A percentile compares a stretch with the other conserved stretches of the same genome.
Evolutionary conservation across 2,329 filamentous ascomycete species (phyloP).

Genomic region (Leptographium wingfieldii): DNA sequence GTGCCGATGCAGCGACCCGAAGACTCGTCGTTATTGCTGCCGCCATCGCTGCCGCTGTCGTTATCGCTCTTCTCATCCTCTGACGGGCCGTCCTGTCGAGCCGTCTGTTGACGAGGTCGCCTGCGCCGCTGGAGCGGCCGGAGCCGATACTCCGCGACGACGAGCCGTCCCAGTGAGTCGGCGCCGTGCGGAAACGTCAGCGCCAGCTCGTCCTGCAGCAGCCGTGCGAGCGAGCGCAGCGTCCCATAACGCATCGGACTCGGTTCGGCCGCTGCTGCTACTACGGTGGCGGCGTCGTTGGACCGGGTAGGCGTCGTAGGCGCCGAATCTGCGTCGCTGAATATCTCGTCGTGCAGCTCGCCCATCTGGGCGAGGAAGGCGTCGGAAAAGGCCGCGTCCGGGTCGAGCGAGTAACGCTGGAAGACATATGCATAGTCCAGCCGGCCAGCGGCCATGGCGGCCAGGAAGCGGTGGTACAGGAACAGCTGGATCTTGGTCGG

Average conservation of each 20-base stretch:
- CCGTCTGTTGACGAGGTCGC: background rate
- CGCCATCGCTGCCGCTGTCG: background rate
- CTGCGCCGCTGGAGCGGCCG: background rate
- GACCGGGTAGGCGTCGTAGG: constrained; percentile 12
- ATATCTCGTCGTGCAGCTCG: constrained; percentile 52
- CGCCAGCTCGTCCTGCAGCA: constrained; percentile 33
- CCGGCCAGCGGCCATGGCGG: constrained; percentile 56
- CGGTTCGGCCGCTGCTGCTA: background rate
- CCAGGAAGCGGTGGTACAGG: constrained; percentile 78
- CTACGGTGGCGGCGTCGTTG: background rate
- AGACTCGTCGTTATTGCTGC: constrained; percentile 16
- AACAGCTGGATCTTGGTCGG: constrained; percentile 80
- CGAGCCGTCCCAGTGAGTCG: constrained; percentile 34
- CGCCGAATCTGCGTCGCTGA: constrained; percentile 30
- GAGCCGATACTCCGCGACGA: constrained; percentile 40
- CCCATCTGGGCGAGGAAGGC: constrained; percentile 65
- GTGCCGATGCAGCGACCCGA: constrained; percentile 33
- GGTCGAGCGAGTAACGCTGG: constrained; percentile 56
- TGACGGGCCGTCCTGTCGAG: background rate
- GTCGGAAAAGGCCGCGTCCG: constrained; percentile 59
- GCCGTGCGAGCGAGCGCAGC: constrained; percentile 31
- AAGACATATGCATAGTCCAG: constrained; percentile 60
- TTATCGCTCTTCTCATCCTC: background rate
- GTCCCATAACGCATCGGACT: constrained; percentile 30
- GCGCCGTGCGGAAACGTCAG: constrained; percentile 40